A percentile compares a stretch with the other conserved stretches of the same genome.
These are phyloP conservation scores for Gossypium lobatum DNA, from an alignment of 441 rosid species.

Conservation along the genomic window DNA sequence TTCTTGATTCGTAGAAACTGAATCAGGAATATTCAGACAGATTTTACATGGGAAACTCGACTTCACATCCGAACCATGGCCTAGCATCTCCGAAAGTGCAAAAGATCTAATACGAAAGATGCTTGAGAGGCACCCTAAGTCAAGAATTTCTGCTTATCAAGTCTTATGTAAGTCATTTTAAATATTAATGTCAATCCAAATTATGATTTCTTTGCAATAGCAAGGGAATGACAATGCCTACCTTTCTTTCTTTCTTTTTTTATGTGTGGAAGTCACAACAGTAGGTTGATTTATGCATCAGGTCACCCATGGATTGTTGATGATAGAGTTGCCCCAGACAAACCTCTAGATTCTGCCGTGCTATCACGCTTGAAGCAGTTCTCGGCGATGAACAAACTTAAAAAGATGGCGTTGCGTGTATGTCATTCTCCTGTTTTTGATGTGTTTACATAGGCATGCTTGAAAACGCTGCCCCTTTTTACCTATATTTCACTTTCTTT, in stretches of 20 bases:
- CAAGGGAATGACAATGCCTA: background rate
- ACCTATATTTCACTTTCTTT: background rate
- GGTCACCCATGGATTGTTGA: conserved; percentile 16
- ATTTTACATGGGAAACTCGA: background rate
- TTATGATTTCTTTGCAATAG: background rate
- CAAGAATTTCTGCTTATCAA: background rate
- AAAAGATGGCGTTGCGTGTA: background rate
- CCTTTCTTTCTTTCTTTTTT: background rate
- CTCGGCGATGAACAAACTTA: conserved; percentile 78
- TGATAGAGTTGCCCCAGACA: conserved; percentile 55
- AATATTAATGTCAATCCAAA: background rate
- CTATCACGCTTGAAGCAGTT: conserved; percentile 69
- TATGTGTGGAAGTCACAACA: background rate
- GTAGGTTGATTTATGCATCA: conserved; percentile 24
- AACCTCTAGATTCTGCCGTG: conserved; percentile 59
- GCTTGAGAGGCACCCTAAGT: background rate
- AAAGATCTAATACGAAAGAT: background rate
- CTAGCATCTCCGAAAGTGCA: background rate
- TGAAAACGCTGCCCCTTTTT: background rate
- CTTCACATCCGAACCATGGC: background rate
- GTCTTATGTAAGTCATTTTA: background rate
- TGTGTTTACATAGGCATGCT: background rate
- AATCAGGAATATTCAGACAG: background rate
- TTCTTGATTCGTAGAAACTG: background rate
- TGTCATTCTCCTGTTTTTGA: background rate